Percentiles rank a stretch among this genome's conserved stretches.
Conservation (phyloP, 1,284 basidiomycete genomes). For the Fomitopsis pinicola region DNA sequence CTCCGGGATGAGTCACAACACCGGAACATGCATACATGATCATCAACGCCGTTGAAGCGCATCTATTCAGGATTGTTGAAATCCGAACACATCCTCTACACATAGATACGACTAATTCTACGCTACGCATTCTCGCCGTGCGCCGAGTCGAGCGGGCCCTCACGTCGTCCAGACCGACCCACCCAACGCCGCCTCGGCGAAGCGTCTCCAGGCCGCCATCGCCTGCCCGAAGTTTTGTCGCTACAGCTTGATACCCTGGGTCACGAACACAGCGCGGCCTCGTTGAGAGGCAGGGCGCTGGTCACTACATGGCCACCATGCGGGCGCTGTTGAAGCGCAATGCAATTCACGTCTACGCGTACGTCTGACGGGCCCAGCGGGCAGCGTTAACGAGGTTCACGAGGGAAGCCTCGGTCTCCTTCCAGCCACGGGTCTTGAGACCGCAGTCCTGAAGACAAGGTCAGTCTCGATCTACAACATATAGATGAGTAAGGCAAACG, state of each 20-base stretch:
- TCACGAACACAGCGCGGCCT: slow-evolving; percentile 25
- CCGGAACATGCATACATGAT: too few species aligned
- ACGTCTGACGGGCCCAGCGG: slow-evolving; percentile 82
- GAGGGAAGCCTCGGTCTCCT: slow-evolving; percentile 90
- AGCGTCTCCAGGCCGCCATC: slow-evolving; percentile 1
- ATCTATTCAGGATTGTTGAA: slow-evolving; percentile 31
- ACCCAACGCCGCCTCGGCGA: slow-evolving; percentile 1
- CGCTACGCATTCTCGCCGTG: slow-evolving; percentile 6
- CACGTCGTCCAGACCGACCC: slow-evolving; percentile 9
- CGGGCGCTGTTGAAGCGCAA: slow-evolving; percentile 90
- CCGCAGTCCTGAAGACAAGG: slow-evolving; percentile 59
- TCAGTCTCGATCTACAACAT: slow-evolving; percentile 6
- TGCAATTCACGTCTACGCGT: slow-evolving; percentile 55
- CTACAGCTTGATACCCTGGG: slow-evolving; percentile 31
- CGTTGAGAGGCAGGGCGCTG: slow-evolving; percentile 27
- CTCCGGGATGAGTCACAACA: too few species aligned
- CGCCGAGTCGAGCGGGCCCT: slow-evolving; percentile 8
- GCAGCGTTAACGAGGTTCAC: slow-evolving; percentile 88
- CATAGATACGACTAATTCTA: slow-evolving; percentile 11
- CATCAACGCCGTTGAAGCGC: slow-evolving; percentile 23
- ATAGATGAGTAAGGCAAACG: slow-evolving; percentile 32
- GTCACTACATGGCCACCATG: slow-evolving; percentile 40
- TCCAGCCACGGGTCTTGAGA: slow-evolving; percentile 94
- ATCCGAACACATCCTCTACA: slow-evolving; percentile 20
- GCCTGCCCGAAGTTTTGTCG: slow-evolving; percentile 16